Percentiles rank a stretch among this genome's conserved stretches.
phyloP scores from a whole-genome alignment of 2,329 filamentous ascomycete genomes.

The Aspergillus sp. region DNA sequence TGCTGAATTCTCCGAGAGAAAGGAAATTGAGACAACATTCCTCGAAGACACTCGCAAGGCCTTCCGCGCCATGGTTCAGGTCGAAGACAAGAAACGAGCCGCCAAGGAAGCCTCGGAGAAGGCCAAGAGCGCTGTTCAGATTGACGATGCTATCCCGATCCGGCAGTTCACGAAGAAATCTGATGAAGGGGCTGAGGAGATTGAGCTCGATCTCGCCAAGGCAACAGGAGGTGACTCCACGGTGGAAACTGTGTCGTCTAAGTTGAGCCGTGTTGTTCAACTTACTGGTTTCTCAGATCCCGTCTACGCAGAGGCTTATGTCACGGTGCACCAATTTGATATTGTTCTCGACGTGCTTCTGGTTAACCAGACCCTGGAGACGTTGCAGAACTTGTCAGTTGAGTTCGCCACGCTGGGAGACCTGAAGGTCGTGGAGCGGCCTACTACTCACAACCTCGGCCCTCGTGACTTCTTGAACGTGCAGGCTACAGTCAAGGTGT shows the following conservation, averaged over 20 bases:
- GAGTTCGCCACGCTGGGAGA: slow-evolving; percentile 98
- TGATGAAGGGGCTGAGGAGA: slow-evolving; percentile 78
- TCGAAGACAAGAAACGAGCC: slow-evolving; percentile 96
- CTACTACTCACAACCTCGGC: slow-evolving; percentile 91
- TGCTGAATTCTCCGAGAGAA: slow-evolving; percentile 84
- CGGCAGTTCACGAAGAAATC: slow-evolving; percentile 93
- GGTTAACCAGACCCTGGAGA: slow-evolving; percentile 96
- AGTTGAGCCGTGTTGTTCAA: slow-evolving; percentile 93
- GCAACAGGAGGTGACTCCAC: slow-evolving; percentile 87
- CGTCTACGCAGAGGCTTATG: slow-evolving; percentile 98
- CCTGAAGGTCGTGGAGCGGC: slow-evolving; percentile 94
- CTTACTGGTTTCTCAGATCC: slow-evolving; percentile 97
- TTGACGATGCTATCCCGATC: slow-evolving; percentile 92
- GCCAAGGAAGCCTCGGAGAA: slow-evolving; percentile 90
- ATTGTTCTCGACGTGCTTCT: slow-evolving; percentile 95
- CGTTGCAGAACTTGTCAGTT: slow-evolving; percentile 92
- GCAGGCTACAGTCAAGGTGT: slow-evolving; percentile 98
- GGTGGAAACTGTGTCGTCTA: slow-evolving; percentile 84
- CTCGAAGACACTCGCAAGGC: slow-evolving; percentile 92
- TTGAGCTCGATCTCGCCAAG: slow-evolving; percentile 86
- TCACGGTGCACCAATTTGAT: slow-evolving; percentile 98
- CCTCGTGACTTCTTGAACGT: slow-evolving; percentile 98
- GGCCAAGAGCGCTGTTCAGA: slow-evolving; percentile 89
- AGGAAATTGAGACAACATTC: slow-evolving; percentile 89
- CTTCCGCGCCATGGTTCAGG: slow-evolving; percentile 94